Percentiles rank a stretch among this genome's conserved stretches.
phyloP scores from a whole-genome alignment of 177 flowering plant species.

The Tripterygium wilfordii region DNA sequence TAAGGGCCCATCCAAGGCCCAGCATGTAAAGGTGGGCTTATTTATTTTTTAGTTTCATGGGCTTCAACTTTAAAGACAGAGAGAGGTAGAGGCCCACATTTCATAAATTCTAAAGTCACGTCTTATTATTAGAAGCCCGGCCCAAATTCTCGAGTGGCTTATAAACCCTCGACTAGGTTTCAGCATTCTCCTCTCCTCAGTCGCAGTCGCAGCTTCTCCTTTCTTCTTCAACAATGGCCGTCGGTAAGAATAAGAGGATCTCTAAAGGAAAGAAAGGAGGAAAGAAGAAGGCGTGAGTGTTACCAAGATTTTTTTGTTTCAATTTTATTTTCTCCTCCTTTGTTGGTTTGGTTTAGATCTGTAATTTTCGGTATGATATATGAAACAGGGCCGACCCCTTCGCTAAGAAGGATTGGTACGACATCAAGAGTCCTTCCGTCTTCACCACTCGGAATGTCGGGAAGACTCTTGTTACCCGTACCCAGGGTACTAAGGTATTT shows the following conservation, averaged over 20 bases:
- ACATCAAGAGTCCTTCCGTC: slow-evolving; percentile 57
- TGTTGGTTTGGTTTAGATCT: neutral
- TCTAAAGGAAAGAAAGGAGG: neutral
- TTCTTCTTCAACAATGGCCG: neutral
- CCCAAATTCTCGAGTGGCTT: no score
- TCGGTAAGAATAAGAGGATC: neutral
- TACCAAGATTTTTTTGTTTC: neutral
- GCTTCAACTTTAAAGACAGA: no score
- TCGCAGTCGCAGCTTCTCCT: no score
- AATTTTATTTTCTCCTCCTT: neutral
- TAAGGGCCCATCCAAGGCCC: no score
- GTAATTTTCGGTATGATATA: no score
- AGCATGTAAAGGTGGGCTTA: no score
- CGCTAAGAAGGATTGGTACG: slow-evolving; percentile 79
- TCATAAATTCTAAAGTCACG: no score
- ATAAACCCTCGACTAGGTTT: no score
- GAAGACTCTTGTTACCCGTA: slow-evolving; percentile 61
- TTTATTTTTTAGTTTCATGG: no score
- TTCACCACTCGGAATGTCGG: slow-evolving; percentile 47
- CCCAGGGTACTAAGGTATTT: slow-evolving; percentile 71
- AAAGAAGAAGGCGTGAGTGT: neutral
- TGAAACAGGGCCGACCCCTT: slow-evolving; percentile 50
- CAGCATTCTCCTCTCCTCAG: no score
- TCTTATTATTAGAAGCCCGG: no score
- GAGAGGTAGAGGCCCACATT: no score